A percentile compares a stretch with the other conserved stretches of the same genome.
Evolutionary conservation across 371 early-diverging fungal species (phyloP).

Genomic region (Rhizopus microsporus): DNA sequence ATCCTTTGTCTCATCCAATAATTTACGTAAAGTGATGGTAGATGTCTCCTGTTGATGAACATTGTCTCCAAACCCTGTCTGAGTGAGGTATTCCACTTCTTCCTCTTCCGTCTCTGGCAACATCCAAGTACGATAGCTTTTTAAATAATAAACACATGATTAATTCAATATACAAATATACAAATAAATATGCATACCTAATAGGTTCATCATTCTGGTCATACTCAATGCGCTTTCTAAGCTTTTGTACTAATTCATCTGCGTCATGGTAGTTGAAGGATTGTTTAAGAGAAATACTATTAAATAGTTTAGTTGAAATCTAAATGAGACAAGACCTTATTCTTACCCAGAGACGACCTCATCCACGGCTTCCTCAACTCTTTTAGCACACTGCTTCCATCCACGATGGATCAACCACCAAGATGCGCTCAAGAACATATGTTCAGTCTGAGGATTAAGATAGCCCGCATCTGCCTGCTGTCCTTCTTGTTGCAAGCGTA

Average conservation of each 20-base stretch:
- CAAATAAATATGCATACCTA: constrained; percentile 14
- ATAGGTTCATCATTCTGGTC: constrained; percentile 35
- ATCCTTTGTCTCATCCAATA: constrained; percentile 83
- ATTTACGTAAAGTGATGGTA: constrained; percentile 50
- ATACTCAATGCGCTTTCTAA: constrained; percentile 38
- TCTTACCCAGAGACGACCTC: constrained; percentile 64
- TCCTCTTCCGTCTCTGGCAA: constrained; percentile 69
- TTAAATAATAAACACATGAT: not conserved
- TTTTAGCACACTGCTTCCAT: constrained; percentile 72
- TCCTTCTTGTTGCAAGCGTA: constrained; percentile 47
- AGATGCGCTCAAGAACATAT: constrained; percentile 82
- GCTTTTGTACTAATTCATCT: constrained; percentile 23
- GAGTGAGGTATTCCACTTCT: constrained; percentile 60
- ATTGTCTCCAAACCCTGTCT: constrained; percentile 51
- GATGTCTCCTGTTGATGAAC: constrained; percentile 24
- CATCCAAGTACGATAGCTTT: constrained; percentile 59
- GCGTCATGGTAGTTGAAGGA: constrained; percentile 34
- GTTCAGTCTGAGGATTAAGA: constrained; percentile 64
- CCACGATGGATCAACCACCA: constrained; percentile 94
- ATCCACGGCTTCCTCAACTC: constrained; percentile 69
- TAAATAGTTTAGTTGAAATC: not conserved
- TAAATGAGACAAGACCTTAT: constrained; percentile 2
- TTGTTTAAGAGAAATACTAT: constrained; percentile 38
- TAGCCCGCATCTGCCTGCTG: constrained; percentile 42
- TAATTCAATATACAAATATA: not conserved